Conservation (phyloP, 805 yeast genomes). For the Candida oleophila region DNA sequence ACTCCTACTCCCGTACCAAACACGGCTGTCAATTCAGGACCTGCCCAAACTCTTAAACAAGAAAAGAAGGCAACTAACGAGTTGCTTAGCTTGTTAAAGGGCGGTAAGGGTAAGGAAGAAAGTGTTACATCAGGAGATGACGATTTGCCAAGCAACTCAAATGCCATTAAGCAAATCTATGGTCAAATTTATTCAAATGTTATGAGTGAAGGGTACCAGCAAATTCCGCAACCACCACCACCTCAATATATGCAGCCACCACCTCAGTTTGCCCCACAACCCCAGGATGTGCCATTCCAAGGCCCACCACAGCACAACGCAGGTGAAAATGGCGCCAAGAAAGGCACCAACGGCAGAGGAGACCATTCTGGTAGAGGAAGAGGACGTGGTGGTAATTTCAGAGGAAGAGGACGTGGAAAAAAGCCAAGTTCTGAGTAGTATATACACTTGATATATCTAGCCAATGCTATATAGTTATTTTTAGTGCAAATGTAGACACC, state of each 20-base stretch:
- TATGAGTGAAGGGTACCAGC: constrained; percentile 34
- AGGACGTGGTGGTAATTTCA: constrained; percentile 16
- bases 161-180: constrained; percentile 41
- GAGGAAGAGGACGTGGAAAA: constrained; percentile 18
- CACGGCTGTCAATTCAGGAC: background rate
- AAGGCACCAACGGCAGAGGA: constrained; percentile 1
- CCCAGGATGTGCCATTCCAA: constrained; percentile 5
- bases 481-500: no score
- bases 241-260: constrained; percentile 6
- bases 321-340: constrained; percentile 2
- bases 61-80: constrained; percentile 37
- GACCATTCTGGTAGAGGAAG: constrained; percentile 7
- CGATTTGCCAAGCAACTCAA: constrained; percentile 16
- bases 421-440: background rate
- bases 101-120: constrained; percentile 12
- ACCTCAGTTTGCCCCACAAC: constrained; percentile 2
- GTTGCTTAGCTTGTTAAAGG: constrained; percentile 44
- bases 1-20: constrained; percentile 3
- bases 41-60: constrained; percentile 4
- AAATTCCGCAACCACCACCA: constrained; percentile 5
- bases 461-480: no score
- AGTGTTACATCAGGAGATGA: constrained; percentile 14
- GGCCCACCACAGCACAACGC: background rate
- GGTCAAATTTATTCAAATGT: constrained; percentile 44
- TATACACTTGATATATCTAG: no score